Base-by-base conservation (phyloP, 2,329 filamentous ascomycete species). In the Calonectria naviculata region DNA sequence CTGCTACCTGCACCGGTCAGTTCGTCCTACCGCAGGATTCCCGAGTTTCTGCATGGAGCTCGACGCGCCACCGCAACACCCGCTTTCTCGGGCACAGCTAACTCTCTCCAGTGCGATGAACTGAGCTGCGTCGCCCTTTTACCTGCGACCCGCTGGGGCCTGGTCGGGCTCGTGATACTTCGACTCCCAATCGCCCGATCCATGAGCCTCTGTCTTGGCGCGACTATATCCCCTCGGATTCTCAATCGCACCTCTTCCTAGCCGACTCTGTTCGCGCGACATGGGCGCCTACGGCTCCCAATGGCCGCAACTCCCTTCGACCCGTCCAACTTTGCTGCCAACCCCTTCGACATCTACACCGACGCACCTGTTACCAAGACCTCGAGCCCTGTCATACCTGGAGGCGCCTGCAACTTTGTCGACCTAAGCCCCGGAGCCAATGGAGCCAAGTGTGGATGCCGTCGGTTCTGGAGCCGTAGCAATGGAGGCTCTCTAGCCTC, bases 401-500 rank as follows among this genome's bases (percentile, higher is more conserved):
- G 83, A 68, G 89, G 89, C 63, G 84, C 83, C 58, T 91, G 89
- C 83, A 90, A 91, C 80, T 91, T 86, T 78, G 86, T 89, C 70
- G 88, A 91, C 76, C 77, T 90, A 68, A 85, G 82, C 5, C 85
- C 86, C 70, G 86, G 89, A 68, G 84, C 88, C 72, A 85, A 85
- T 78, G 88, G 87, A 69, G 83, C 86, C 36, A 86, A 85, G 71
- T 91, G 89, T 73, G 89, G 89, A 78, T 91, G 89, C 75, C 89
- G 89, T 74, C 89, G 89, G 64, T 91, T 91, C 81, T 91, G 89
- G 89, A 86, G 85, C 76, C 86, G 86, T 71, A 82, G 81, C 66
- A 75, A 79, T 65, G 73, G 78, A 54, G 81, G 77, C 36, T 79
- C 80, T 60, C 78, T 82, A 56, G 78, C 81, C 47, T 74, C 80